Evolutionary conservation across 768 basidiomycete genomes (phyloP).

Genomic region (Daedaleopsis nitida): DNA sequence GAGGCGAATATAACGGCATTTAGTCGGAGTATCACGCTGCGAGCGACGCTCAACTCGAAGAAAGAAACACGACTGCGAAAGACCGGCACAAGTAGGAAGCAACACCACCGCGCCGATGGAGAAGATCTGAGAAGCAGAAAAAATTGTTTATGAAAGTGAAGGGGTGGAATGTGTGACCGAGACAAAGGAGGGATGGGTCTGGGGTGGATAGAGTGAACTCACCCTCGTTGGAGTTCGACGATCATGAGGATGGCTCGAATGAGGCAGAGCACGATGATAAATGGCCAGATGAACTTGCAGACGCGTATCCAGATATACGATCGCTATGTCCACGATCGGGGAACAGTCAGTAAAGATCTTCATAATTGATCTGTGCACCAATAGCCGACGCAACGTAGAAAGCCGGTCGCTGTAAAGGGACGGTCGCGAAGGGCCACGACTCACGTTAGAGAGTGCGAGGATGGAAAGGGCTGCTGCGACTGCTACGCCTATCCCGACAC

Average conservation of each 20-base stretch:
- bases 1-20: slow-evolving; percentile 5
- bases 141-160: slow-evolving; percentile 17
- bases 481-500: slow-evolving; percentile 58
- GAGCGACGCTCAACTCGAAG: slow-evolving; percentile 10
- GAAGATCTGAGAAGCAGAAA: slow-evolving; percentile 11
- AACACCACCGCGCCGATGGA: slow-evolving; percentile 16
- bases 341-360: not conserved
- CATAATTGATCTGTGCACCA: not conserved
- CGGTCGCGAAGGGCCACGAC: slow-evolving; percentile 27
- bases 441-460: slow-evolving; percentile 65
- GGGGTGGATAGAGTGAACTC: slow-evolving; percentile 34
- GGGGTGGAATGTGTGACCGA: slow-evolving; percentile 5
- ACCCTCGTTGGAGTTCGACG: slow-evolving; percentile 71
- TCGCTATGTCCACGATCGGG: slow-evolving; percentile 42
- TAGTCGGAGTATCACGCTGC: slow-evolving; percentile 2
- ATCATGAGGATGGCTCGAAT: slow-evolving; percentile 74
- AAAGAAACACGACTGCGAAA: slow-evolving; percentile 17
- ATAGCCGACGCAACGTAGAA: not conserved
- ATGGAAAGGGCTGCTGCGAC: slow-evolving; percentile 53
- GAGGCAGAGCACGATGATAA: slow-evolving; percentile 63
- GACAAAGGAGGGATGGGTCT: slow-evolving; percentile 12
- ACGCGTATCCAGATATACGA: slow-evolving; percentile 71
- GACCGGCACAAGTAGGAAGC: slow-evolving; percentile 14
- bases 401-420: slow-evolving; percentile 1
- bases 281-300: slow-evolving; percentile 69